These are phyloP conservation scores for Phytopythium montanum DNA, from an alignment of 352 stramenopile genomes.

Conservation along the genomic window DNA sequence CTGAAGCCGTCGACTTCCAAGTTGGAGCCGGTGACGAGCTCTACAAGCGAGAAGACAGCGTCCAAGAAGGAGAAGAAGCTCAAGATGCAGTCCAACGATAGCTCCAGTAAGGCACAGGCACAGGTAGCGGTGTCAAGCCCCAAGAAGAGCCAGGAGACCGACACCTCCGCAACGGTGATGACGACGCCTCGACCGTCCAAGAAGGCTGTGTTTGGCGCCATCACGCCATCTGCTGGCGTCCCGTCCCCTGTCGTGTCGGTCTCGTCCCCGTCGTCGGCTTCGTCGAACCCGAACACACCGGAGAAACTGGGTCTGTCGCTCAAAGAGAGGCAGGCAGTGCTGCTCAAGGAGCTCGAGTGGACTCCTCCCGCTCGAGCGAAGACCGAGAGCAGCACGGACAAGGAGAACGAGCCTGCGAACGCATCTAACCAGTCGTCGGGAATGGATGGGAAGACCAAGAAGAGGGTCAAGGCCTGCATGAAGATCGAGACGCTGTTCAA, in stretches of 20 bases:
- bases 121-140: too few relatives aligned
- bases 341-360: conserved; percentile 55
- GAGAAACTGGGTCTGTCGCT: conserved; percentile 33
- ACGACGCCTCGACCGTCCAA: conserved; percentile 29
- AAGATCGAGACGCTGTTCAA: conserved; percentile 19
- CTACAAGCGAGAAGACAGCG: conserved; percentile 14
- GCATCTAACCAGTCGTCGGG: not conserved
- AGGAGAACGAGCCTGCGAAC: conserved; percentile 5
- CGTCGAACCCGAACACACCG: conserved; percentile 64
- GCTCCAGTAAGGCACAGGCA: too few relatives aligned
- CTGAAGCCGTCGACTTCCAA: conserved; percentile 5
- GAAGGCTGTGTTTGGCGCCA: not conserved
- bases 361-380: conserved; percentile 21
- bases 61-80: conserved; percentile 9
- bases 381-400: not conserved
- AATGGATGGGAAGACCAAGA: conserved; percentile 4
- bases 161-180: conserved; percentile 6
- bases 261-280: conserved; percentile 54
- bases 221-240: conserved; percentile 22
- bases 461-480: conserved; percentile 18
- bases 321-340: conserved; percentile 32
- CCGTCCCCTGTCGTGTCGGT: conserved; percentile 70
- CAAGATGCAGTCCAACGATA: conserved; percentile 12
- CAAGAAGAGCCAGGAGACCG: too few relatives aligned
- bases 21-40: not conserved